These are phyloP conservation scores for Vitis cinerea DNA, from an alignment of 164 flowering plant species.

Conservation along the genomic window DNA sequence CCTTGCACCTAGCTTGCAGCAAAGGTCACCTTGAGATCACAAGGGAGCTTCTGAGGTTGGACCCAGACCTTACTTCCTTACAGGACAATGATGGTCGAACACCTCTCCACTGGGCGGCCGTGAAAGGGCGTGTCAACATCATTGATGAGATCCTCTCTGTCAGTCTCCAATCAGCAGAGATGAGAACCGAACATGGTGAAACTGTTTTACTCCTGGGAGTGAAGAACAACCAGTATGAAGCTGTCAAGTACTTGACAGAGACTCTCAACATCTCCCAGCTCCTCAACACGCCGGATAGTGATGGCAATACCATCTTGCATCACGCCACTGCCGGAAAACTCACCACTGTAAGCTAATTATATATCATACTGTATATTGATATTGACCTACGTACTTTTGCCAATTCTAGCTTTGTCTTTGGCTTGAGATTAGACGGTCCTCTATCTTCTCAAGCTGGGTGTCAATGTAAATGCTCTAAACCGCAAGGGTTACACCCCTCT, in stretches of 20 bases:
- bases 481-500: slow-evolving; percentile 44
- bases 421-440: slow-evolving; percentile 40
- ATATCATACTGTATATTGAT: too few species aligned
- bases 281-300: slow-evolving; percentile 35
- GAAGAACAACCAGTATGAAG: slow-evolving; percentile 46
- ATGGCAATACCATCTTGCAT: slow-evolving; percentile 46
- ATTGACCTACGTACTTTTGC: too few species aligned
- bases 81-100: slow-evolving; percentile 52
- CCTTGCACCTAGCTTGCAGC: slow-evolving; percentile 51
- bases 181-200: slow-evolving; percentile 28
- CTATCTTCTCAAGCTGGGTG: slow-evolving; percentile 37
- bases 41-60: slow-evolving; percentile 43
- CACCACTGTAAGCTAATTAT: slow-evolving; percentile 28
- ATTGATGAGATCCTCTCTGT: slow-evolving; percentile 14
- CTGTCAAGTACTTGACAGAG: slow-evolving; percentile 41
- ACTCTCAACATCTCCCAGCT: slow-evolving; percentile 32
- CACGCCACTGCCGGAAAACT: slow-evolving; percentile 37
- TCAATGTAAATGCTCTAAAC: slow-evolving; percentile 43
- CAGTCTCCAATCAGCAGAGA: slow-evolving; percentile 40
- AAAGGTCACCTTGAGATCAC: slow-evolving; percentile 57
- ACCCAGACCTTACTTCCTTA: slow-evolving; percentile 34
- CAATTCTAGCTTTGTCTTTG: background rate
- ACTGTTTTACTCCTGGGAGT: slow-evolving; percentile 40
- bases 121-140: slow-evolving; percentile 46
- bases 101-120: slow-evolving; percentile 54